Base-by-base conservation (phyloP, 2,329 filamentous ascomycete species). In the Sporothrix dimorphospora region DNA sequence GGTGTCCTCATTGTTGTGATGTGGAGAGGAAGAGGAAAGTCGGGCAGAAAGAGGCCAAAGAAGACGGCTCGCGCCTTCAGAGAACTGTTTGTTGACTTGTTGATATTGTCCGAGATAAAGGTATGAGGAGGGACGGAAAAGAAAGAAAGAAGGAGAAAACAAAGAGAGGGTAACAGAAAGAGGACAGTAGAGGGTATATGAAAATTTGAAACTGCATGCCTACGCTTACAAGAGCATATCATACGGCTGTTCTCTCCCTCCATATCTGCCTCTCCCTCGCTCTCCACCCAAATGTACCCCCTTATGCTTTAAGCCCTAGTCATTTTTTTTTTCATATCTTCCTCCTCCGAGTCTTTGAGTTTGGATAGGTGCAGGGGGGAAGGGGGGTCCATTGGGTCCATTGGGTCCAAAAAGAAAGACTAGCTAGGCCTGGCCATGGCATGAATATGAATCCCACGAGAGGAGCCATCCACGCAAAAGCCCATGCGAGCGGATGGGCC, bases 51-150 rank as follows among this genome's bases (percentile, higher is more conserved):
- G 19, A 45, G 19, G 51, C 4, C 34, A 45, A 27, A n/a, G 38
- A 45, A 67, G 45, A 53, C 45, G 45, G 65, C 45, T 68, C 16
- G 27, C 63, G 63, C 45, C 63, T 67, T 51, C 63, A 49, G 27
- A 30, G 53, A 30, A 24, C 24, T 6, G 12, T 55, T 30, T 21
- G 16, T 67, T 42, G 21, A 14, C n/a, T 51, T 49, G 65, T 38
- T 21, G 55, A 59, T 59, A 21, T 40, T 59, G 30, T 38, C 55
- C 34, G 65, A 38, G 30, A 53, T 68, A 53, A 38, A 57, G 30
- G 51, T 27, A 57, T 34, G 51, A 42, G 42, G 49, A 69, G 19
- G 42, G 40, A 40, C 11, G 40, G n/a, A 9, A 30, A 2, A 49
- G 42, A 53, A 40, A 11, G 40, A 27, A 9, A 30, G 4, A 49